Evolutionary conservation across 2,329 filamentous ascomycete genomes (phyloP), one percentile per base, ranked within the genome.

Genomic region (Teratosphaeria viscida): DNA sequence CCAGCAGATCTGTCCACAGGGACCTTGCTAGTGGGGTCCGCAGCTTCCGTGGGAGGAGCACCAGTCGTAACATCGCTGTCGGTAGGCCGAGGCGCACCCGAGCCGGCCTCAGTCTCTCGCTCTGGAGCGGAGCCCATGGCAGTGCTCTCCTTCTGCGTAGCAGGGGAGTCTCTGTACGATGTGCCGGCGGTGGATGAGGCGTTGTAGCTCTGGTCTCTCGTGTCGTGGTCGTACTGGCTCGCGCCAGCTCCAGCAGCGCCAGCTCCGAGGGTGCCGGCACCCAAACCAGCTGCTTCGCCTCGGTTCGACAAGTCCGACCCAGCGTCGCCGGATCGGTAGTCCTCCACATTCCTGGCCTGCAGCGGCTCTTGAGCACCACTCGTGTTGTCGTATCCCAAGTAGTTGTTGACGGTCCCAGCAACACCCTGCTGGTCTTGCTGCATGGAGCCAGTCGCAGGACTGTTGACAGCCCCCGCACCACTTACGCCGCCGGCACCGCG

Each of bases 321-420:
- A 49, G n/a, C 43, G 19, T 5, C 43, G 19, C n/a, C 43, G 16
- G 43, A 19, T 23, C 43, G 43, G 43, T 49, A 49, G 19, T 49
- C 52, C 23, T 27, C 54, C 54, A 37, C 54, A 39, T 37, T 56
- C n/a, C 27, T 61, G 26, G 39, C 55, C 32, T 53, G 37, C 26
- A 47, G 23, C 5, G 37, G 37, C 11, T 56, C 32, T 23, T 49
- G 37, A 0, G 34, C 27, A 14, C 29, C 52, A 11, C 49, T 37
- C 43, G 16, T 57, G 16, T 56, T 56, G 27, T 64, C 61, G 12
- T 65, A 27, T 5, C 66, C 65, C 35, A 70, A 60, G 27, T 66
- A 65, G 47, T 56, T 57, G 58, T 64, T 64, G 27, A 69, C 61
- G 0, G 64, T 66, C 27, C 60, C 62, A 37, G 68, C 57, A 32